Conservation (phyloP, 768 basidiomycete genomes). For the Naganishia vaughanmartiniae region DNA sequence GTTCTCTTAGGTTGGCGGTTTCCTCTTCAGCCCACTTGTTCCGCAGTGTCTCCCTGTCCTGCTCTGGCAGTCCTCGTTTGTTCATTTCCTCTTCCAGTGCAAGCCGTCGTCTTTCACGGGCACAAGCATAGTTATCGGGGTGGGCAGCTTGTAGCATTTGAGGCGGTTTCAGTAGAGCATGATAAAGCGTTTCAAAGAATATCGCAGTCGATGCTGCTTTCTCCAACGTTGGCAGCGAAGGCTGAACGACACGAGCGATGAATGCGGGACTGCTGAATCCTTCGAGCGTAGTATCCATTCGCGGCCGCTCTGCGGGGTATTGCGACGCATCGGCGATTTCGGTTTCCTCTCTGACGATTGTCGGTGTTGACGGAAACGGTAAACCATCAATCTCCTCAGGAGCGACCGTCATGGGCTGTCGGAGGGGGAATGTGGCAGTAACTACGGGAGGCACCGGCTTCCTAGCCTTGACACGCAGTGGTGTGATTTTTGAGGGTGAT, state of each 20-base stretch:
- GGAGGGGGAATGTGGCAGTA: conserved; percentile 28
- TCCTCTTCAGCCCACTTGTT: conserved; percentile 81
- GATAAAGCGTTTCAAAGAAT: conserved; percentile 64
- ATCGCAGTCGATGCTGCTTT: conserved; percentile 88
- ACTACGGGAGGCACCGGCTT: conserved; percentile 20
- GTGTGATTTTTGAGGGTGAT: conserved; percentile 14
- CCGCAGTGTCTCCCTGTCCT: conserved; percentile 69
- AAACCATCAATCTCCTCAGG: conserved; percentile 33
- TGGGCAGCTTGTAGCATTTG: conserved; percentile 71
- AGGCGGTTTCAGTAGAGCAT: conserved; percentile 45
- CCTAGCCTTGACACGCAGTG: conserved; percentile 24
- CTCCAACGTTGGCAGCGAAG: conserved; percentile 86
- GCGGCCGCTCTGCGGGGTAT: background rate
- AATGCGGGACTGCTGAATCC: background rate
- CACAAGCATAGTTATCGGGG: conserved; percentile 75
- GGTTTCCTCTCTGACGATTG: conserved; percentile 1
- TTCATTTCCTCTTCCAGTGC: conserved; percentile 84
- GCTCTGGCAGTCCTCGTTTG: conserved; percentile 60
- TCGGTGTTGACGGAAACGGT: conserved; percentile 26
- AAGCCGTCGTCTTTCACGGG: conserved; percentile 75
- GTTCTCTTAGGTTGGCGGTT: conserved; percentile 81
- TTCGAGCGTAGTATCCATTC: background rate
- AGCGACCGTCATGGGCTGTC: conserved; percentile 33
- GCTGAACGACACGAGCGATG: conserved; percentile 59
- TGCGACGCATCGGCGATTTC: background rate